Conservation (phyloP, 2,329 filamentous ascomycete species). For the Davidsoniella neocaledoniae region DNA sequence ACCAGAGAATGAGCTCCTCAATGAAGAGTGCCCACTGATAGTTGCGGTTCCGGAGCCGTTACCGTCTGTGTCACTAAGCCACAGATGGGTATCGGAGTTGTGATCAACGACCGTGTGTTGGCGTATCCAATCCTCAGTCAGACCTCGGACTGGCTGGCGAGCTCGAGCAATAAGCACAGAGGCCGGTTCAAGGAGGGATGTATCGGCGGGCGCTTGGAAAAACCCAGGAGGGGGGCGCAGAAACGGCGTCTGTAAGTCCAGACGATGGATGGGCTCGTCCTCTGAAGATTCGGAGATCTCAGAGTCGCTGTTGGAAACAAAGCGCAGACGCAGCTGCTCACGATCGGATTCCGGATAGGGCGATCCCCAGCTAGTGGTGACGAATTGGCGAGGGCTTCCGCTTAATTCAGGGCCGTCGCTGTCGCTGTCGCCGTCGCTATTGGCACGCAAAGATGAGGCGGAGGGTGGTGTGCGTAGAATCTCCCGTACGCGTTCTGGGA, state of each 20-base stretch:
- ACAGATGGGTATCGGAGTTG: slow-evolving; percentile 56
- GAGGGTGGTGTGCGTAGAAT: slow-evolving; percentile 37
- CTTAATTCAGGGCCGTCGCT: not conserved
- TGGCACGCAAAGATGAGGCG: slow-evolving; percentile 6
- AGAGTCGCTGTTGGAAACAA: slow-evolving; percentile 30
- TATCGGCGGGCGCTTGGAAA: slow-evolving; percentile 20
- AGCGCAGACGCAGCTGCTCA: slow-evolving; percentile 26
- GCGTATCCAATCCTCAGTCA: slow-evolving; percentile 75
- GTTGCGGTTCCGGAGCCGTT: slow-evolving; percentile 25
- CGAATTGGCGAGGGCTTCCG: slow-evolving; percentile 23
- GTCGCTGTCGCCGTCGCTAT: slow-evolving; percentile 14
- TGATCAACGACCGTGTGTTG: slow-evolving; percentile 45
- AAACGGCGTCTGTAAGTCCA: slow-evolving; percentile 46
- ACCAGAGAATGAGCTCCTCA: slow-evolving; percentile 46
- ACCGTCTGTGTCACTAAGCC: slow-evolving; percentile 56
- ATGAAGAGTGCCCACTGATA: slow-evolving; percentile 57
- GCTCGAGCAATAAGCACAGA: slow-evolving; percentile 48
- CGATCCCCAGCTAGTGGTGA: slow-evolving; percentile 79
- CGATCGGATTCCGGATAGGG: slow-evolving; percentile 58
- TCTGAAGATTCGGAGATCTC: slow-evolving; percentile 26
- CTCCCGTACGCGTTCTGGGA: slow-evolving; percentile 37
- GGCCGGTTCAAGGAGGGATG: slow-evolving; percentile 24
- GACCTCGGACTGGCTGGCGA: slow-evolving; percentile 39
- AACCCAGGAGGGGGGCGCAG: slow-evolving; percentile 37
- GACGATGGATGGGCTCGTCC: slow-evolving; percentile 42